Percentiles rank a stretch among this genome's conserved stretches.
Conservation (phyloP, 2,329 filamentous ascomycete genomes). For the Pleomassaria siparia region DNA sequence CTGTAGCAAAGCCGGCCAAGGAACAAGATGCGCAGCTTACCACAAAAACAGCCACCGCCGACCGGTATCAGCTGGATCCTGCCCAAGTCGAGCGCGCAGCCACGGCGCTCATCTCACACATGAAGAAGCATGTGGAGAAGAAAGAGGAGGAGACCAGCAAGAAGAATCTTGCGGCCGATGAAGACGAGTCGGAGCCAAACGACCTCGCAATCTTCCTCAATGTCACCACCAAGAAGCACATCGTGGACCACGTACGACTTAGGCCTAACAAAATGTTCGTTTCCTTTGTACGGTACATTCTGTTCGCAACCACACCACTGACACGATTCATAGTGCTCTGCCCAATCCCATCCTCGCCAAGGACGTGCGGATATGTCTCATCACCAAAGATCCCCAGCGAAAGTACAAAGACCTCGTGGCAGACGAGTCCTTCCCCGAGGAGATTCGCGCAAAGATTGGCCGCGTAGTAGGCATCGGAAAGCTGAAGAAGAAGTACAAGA, state of each 20-base stretch:
- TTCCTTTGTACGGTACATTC: neutral
- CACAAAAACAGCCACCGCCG: slow-evolving; percentile 38
- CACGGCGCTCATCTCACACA: slow-evolving; percentile 60
- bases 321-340: slow-evolving; percentile 49
- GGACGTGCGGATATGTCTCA: slow-evolving; percentile 76
- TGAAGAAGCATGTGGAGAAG: slow-evolving; percentile 52
- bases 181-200: slow-evolving; percentile 49
- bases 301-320: neutral
- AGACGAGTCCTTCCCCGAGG: slow-evolving; percentile 60
- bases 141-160: slow-evolving; percentile 54
- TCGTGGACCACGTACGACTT: slow-evolving; percentile 72
- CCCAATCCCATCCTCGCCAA: slow-evolving; percentile 72
- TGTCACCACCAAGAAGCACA: slow-evolving; percentile 66
- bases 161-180: slow-evolving; percentile 55
- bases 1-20: slow-evolving; percentile 18
- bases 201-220: slow-evolving; percentile 62
- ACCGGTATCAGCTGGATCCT: slow-evolving; percentile 48
- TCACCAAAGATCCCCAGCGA: slow-evolving; percentile 80
- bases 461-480: slow-evolving; percentile 79
- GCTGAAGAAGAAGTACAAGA: slow-evolving; percentile 84
- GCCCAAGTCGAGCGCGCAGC: slow-evolving; percentile 61
- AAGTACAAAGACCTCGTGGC: slow-evolving; percentile 87
- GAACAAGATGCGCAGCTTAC: slow-evolving; percentile 38
- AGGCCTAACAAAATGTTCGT: slow-evolving; percentile 77
- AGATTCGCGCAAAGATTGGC: slow-evolving; percentile 51